Evolutionary conservation across 2,329 filamentous ascomycete genomes (phyloP), one percentile per base, ranked within the genome.

Genomic region (Sphaerulina musiva): DNA sequence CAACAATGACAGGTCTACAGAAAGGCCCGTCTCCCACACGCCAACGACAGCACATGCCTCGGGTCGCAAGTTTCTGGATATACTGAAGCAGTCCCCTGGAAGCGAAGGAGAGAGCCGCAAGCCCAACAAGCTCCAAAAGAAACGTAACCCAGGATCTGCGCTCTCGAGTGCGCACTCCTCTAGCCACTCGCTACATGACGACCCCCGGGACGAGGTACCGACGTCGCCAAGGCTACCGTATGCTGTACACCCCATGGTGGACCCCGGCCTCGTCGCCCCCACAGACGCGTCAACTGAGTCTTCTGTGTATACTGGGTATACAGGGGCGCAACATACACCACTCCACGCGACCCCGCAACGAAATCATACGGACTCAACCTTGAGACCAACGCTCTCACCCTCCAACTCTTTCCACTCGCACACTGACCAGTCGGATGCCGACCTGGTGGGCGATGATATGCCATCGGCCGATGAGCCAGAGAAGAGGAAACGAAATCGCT

Each of bases 161-260:
- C 91, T 89, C 62, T 85, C 85, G 17, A 96, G 92, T 68, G 91
- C 92, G 0, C 90, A 95, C 60, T 96, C 91, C 67, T 97, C 93
- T 12, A 86, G 82, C 6, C 82, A 87, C 12, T 96, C 91, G 29
- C 59, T 71, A 20, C 58, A 61, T 17, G 56, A 68, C 32, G 77
- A 66, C n/a, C 36, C 47, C 14, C 55, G 64, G 14, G 63, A 65
- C 8, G 42, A 26, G 23, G 51, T 69, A 41, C 69, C 47, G 31
- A 11, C 64, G 64, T 59, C 68, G 59, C 64, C 66, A 6, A 49
- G 60, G 8, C 60, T 62, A 6, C 61, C 66, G 8, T 39, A 40
- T 10, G 32, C 49, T 5, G 48, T 34, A 1, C 45, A 50, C 20
- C 38, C 39, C 14, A 17, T 34, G 42, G 53, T 34, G 42, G 53